These are phyloP conservation scores for Peltaster fructicola DNA, from an alignment of 2,329 filamentous ascomycete species.

Conservation along the genomic window DNA sequence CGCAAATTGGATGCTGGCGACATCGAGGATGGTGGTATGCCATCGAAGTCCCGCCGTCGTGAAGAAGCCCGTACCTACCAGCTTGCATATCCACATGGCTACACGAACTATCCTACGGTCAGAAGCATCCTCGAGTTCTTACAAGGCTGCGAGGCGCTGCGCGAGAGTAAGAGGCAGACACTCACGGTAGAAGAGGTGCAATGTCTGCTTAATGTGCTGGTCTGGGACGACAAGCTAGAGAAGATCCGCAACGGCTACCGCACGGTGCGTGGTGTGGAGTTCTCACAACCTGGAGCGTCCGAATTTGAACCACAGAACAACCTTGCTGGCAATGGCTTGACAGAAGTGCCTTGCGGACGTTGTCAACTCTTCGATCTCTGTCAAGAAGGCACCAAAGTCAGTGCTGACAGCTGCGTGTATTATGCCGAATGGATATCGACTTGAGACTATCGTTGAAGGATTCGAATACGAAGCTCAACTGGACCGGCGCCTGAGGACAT, in stretches of 20 bases:
- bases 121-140: constrained; percentile 60
- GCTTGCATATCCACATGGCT: constrained; percentile 15
- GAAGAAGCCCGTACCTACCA: constrained; percentile 10
- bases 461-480: too few relatives aligned
- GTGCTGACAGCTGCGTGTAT: constrained; percentile 78
- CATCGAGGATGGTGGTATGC: constrained; percentile 17
- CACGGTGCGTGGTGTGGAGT: constrained; percentile 20
- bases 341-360: constrained; percentile 73
- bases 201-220: constrained; percentile 72
- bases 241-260: constrained; percentile 34
- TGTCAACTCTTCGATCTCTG: constrained; percentile 92
- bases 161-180: constrained; percentile 39
- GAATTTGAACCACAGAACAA: constrained; percentile 18
- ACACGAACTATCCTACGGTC: constrained; percentile 59
- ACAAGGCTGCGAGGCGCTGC: constrained; percentile 49
- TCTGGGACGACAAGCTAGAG: constrained; percentile 75
- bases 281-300: constrained; percentile 10
- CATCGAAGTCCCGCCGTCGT: constrained; percentile 15
- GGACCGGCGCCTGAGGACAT: too few relatives aligned
- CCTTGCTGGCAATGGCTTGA: constrained; percentile 52
- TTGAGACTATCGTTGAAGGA: constrained; percentile 3
- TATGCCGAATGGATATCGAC: constrained; percentile 63
- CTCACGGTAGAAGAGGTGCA: constrained; percentile 55
- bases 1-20: constrained; percentile 12
- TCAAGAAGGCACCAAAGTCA: constrained; percentile 77